Conservation (phyloP, 768 basidiomycete genomes). For the Kwoniella heveanensis region DNA sequence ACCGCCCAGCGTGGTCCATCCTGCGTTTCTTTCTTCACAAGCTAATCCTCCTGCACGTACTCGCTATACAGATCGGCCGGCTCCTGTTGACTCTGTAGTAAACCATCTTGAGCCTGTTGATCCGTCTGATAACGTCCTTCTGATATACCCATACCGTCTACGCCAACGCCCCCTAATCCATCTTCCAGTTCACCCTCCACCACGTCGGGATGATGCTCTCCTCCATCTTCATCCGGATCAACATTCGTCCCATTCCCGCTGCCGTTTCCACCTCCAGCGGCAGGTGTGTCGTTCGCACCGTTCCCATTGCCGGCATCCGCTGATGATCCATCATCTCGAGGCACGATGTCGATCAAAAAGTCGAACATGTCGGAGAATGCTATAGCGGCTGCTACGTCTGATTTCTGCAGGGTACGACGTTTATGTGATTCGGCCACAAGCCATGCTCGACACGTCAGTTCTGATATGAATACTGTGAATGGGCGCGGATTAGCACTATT, state of each 20-base stretch:
- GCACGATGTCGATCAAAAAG: conserved; percentile 94
- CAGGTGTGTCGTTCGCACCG: background rate
- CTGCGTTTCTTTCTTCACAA: background rate
- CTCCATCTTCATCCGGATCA: conserved; percentile 28
- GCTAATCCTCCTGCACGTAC: conserved; percentile 4
- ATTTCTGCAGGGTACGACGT: conserved; percentile 88
- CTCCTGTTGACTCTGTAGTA: background rate
- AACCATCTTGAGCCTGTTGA: background rate
- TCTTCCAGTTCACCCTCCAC: conserved; percentile 5
- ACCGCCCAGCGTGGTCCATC: no score
- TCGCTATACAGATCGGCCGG: conserved; percentile 1
- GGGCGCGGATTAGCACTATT: no score
- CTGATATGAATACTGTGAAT: conserved; percentile 84
- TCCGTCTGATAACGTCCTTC: background rate
- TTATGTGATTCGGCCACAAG: conserved; percentile 94
- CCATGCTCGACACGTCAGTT: conserved; percentile 94
- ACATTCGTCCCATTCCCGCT: conserved; percentile 9
- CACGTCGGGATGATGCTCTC: no score
- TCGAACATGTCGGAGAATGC: conserved; percentile 94
- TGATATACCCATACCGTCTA: background rate
- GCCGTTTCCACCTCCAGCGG: conserved; percentile 3
- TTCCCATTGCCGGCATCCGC: conserved; percentile 14
- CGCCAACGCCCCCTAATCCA: background rate
- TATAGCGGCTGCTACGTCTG: conserved; percentile 90
- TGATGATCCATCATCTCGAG: conserved; percentile 67